Base-by-base conservation (phyloP, 441 rosid species). In the Adansonia grandidieri region DNA sequence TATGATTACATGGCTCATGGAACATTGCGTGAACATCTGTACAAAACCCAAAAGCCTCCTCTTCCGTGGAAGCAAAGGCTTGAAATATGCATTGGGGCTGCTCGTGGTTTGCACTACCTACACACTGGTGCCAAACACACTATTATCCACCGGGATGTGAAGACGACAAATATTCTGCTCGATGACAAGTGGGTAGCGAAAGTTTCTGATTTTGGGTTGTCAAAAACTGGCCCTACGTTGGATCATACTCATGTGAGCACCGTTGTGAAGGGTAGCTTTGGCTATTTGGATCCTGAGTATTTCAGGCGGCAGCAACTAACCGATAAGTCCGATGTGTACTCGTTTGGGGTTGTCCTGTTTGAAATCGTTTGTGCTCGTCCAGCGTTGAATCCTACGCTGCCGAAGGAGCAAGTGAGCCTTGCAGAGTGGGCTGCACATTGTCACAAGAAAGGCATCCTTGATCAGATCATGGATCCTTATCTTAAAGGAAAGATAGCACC, bases 401-500 rank as follows among this genome's bases (percentile, higher is more conserved):
- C 97, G 0, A 93, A 94, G 87, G 99, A 96, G 87, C 99, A 96
- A 88, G 99, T 96, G 78, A 94, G 98, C 85, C 87, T 96, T 81
- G 99, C 99, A 4, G 99, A 96, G 45, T 96, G 99, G 99, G 99
- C 99, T 57, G 90, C 97, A 63, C 96, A 91, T 85, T 94, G 98
- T 88, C 90, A 88, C 88, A 91, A 85, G 88, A 96, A 96, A 83
- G 98, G 96, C 86, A 93, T 89, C 81, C 99, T 96, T 61, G 95
- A 91, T 70, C 95, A 96, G 83, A 91, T 93, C 8, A 76, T 86
- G 14, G 99, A 96, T 71, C 99, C 98, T 2, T 87, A 87, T 28
- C 91, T 96, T 74, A 96, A 93, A 85, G 98, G 98, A 0, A 96
- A 91, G 82, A 91, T 96, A 76, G 85, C 97, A 4, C 92, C 95